Evolutionary conservation across 129 eudicot species (phyloP).

Genomic region (Silybum marianum): DNA sequence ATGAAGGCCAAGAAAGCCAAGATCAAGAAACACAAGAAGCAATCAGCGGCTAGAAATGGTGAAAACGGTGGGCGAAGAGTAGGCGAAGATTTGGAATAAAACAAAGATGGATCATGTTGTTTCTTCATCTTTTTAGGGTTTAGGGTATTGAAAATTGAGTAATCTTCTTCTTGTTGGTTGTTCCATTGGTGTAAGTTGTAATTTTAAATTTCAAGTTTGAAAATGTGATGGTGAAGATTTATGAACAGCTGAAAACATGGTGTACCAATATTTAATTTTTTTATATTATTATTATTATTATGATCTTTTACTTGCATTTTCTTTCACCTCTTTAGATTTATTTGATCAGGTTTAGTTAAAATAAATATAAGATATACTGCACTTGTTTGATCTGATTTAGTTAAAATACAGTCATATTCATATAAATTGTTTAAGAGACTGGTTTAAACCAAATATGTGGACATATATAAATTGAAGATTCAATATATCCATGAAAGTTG

Average conservation of each 20-base stretch:
- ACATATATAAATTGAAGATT: too few relatives aligned
- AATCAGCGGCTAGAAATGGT: constrained; percentile 37
- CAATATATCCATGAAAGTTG: not conserved
- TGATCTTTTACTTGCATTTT: not conserved
- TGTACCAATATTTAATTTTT: too few relatives aligned
- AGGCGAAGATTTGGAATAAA: constrained; percentile 41
- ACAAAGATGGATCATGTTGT: not conserved
- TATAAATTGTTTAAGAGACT: too few relatives aligned
- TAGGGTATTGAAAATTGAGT: constrained; percentile 14
- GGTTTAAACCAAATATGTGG: too few relatives aligned
- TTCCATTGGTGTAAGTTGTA: constrained; percentile 25
- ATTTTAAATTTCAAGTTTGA: constrained; percentile 10
- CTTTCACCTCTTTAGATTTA: too few relatives aligned
- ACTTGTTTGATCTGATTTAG: too few relatives aligned
- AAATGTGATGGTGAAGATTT: constrained; percentile 17
- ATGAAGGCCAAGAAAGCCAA: constrained; percentile 80
- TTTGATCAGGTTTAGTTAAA: too few relatives aligned
- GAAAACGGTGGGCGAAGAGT: constrained; percentile 34
- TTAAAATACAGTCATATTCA: too few relatives aligned
- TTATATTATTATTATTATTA: too few relatives aligned
- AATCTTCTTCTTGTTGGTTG: constrained; percentile 8
- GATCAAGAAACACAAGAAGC: constrained; percentile 60
- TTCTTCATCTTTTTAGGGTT: constrained; percentile 11
- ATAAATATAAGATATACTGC: too few relatives aligned
- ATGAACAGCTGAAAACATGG: not conserved